Percentiles rank a stretch among this genome's conserved stretches.
These are phyloP conservation scores for Luffa acutangula DNA, from an alignment of 306 rosid genomes.

Conservation along the genomic window DNA sequence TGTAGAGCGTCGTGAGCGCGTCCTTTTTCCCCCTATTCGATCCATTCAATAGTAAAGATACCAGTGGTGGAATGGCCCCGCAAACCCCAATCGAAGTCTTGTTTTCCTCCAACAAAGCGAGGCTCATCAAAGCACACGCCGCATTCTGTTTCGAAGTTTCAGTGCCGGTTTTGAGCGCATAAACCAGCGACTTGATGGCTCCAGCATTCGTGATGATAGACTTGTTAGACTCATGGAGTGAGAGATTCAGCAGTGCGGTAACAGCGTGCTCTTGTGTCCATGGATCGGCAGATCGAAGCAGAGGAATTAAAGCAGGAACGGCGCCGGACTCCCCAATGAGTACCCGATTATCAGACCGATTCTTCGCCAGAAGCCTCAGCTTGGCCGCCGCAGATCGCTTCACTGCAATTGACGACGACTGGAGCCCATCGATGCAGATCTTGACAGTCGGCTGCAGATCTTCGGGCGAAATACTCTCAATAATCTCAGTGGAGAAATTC, in stretches of 20 bases:
- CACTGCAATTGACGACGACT: constrained; percentile 59
- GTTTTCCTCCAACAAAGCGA: constrained; percentile 75
- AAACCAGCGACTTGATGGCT: constrained; percentile 71
- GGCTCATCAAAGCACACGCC: constrained; percentile 78
- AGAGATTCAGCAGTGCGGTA: constrained; percentile 74
- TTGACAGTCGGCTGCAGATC: constrained; percentile 97
- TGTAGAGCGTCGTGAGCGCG: constrained; percentile 70
- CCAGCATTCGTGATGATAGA: constrained; percentile 62
- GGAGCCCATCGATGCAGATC: constrained; percentile 77
- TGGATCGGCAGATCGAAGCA: constrained; percentile 85
- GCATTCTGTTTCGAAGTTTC: constrained; percentile 95
- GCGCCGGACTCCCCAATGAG: constrained; percentile 93
- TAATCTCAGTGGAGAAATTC: constrained; percentile 82
- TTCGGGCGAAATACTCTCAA: constrained; percentile 96
- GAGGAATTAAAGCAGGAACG: constrained; percentile 69
- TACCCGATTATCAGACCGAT: constrained; percentile 68
- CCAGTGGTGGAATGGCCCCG: constrained; percentile 79
- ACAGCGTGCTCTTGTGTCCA: constrained; percentile 95
- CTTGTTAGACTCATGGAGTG: constrained; percentile 74
- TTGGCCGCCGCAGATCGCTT: constrained; percentile 95
- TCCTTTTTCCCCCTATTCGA: constrained; percentile 85
- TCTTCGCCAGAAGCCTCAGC: constrained; percentile 79
- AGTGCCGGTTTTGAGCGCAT: constrained; percentile 81
- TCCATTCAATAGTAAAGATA: constrained; percentile 59
- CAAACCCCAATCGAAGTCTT: constrained; percentile 79